These are phyloP conservation scores for Ceratocystis albifundus DNA, from an alignment of 2,329 filamentous ascomycete species.

Conservation along the genomic window DNA sequence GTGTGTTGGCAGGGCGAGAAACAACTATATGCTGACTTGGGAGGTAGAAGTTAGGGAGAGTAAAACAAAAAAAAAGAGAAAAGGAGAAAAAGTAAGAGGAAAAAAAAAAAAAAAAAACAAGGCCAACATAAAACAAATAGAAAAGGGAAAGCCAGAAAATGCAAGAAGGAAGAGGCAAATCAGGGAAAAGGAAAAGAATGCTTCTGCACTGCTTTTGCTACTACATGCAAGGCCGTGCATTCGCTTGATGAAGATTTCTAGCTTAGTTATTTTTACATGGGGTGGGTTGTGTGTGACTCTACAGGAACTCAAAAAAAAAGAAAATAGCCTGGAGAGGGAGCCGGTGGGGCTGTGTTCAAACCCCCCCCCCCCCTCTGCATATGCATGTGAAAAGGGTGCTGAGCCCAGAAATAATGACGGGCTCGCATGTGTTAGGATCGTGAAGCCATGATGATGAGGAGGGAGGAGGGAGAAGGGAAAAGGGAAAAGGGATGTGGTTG, in stretches of 20 bases:
- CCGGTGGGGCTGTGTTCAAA: constrained; percentile 1
- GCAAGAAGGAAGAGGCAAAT: neutral
- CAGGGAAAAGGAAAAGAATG: no score
- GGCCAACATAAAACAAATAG: no score
- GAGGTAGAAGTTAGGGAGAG: neutral
- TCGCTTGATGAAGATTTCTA: no score
- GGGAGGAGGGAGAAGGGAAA: no score
- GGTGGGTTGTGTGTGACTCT: neutral
- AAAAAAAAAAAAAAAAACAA: neutral
- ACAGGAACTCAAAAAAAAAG: neutral
- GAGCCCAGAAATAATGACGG: neutral
- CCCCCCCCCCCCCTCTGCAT: no score
- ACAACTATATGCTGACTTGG: neutral
- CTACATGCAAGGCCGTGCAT: no score
- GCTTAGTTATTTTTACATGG: no score
- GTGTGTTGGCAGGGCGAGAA: constrained; percentile 1
- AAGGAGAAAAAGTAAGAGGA: neutral
- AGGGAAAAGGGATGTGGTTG: neutral
- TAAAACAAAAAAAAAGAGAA: neutral
- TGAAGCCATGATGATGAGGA: no score
- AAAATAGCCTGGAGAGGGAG: constrained; percentile 4
- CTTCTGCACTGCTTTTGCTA: no score
- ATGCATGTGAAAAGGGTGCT: neutral
- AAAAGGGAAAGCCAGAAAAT: no score
- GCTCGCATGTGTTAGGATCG: neutral